phyloP scores from a whole-genome alignment of 2,329 filamentous ascomycete species.

The Pseudogymnoascus sp. region DNA sequence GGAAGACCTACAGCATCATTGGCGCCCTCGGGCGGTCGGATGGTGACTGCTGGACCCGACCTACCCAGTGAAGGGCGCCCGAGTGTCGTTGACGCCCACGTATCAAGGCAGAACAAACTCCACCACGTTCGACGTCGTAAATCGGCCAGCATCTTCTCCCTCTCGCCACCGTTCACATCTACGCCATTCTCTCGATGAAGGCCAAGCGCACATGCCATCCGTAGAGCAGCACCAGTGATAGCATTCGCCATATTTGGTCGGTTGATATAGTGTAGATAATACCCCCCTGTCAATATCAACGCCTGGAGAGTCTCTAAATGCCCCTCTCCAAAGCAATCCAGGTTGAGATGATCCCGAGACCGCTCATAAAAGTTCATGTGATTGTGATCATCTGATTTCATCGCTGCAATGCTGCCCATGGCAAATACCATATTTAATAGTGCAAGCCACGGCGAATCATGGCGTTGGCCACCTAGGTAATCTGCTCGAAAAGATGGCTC shows the following conservation, averaged over 20 bases:
- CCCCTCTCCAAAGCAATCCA: conserved; percentile 62
- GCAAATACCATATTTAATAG: conserved; percentile 71
- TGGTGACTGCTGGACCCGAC: conserved; percentile 60
- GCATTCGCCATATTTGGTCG: conserved; percentile 70
- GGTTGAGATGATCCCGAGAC: conserved; percentile 56
- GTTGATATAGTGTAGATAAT: conserved; percentile 72
- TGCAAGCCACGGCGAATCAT: conserved; percentile 62
- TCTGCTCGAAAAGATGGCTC: conserved; percentile 61
- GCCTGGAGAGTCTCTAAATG: conserved; percentile 69
- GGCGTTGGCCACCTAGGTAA: conserved; percentile 54
- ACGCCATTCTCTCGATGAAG: conserved; percentile 56
- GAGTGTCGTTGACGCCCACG: conserved; percentile 64
- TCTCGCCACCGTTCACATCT: conserved; percentile 15
- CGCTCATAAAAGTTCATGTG: conserved; percentile 64
- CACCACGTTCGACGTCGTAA: conserved; percentile 64
- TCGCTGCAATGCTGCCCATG: conserved; percentile 63
- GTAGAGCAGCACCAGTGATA: conserved; percentile 60
- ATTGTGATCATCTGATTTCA: conserved; percentile 51
- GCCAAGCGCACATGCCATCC: conserved; percentile 68
- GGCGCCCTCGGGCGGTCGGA: conserved; percentile 47
- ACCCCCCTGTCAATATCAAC: conserved; percentile 62
- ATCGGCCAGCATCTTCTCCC: conserved; percentile 41
- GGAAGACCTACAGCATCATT: conserved; percentile 22
- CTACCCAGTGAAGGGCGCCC: conserved; percentile 63
- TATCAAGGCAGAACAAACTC: conserved; percentile 66